These are phyloP conservation scores for Fraxinus quadrangulata DNA, from an alignment of 257 asterid species.

Conservation along the genomic window DNA sequence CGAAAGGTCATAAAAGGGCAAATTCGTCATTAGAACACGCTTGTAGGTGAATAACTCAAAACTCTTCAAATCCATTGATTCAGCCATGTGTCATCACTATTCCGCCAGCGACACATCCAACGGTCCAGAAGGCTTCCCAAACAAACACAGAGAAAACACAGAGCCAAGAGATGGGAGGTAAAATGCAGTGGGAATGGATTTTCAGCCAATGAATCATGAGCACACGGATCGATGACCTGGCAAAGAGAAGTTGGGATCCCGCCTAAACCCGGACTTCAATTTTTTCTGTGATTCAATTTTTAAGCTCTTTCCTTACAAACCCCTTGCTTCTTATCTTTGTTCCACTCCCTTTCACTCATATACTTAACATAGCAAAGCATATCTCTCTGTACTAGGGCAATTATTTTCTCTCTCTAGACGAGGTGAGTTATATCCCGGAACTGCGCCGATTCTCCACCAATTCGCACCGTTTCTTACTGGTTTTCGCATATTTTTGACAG, in stretches of 20 bases:
- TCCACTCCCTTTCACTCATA: slow-evolving; percentile 39
- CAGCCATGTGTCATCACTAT: slow-evolving; percentile 39
- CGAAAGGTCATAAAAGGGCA: slow-evolving; percentile 60
- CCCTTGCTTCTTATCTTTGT: slow-evolving; percentile 48
- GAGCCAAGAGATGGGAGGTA: slow-evolving; percentile 33
- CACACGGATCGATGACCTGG: slow-evolving; percentile 67
- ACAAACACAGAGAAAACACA: slow-evolving; percentile 85
- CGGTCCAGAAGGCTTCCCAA: slow-evolving; percentile 36
- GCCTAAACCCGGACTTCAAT: slow-evolving; percentile 98
- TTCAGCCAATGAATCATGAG: slow-evolving; percentile 26
- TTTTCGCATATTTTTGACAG: not conserved
- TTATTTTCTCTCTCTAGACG: not conserved
- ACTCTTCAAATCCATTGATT: slow-evolving; percentile 18
- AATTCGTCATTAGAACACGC: slow-evolving; percentile 44
- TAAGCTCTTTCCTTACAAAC: slow-evolving; percentile 47
- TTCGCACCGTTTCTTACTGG: slow-evolving; percentile 14
- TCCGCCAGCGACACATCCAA: slow-evolving; percentile 25
- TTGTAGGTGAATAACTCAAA: slow-evolving; percentile 24
- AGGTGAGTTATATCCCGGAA: not conserved
- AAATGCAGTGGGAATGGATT: not conserved
- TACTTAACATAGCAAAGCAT: slow-evolving; percentile 39
- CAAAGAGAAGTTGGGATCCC: slow-evolving; percentile 68
- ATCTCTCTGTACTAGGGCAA: slow-evolving; percentile 22
- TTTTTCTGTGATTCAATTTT: slow-evolving; percentile 47
- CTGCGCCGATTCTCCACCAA: slow-evolving; percentile 24